Percentiles rank a stretch among this genome's conserved stretches.
These are phyloP conservation scores for Aspergillus viridinutans DNA, from an alignment of 2,329 filamentous ascomycete species.

Conservation along the genomic window DNA sequence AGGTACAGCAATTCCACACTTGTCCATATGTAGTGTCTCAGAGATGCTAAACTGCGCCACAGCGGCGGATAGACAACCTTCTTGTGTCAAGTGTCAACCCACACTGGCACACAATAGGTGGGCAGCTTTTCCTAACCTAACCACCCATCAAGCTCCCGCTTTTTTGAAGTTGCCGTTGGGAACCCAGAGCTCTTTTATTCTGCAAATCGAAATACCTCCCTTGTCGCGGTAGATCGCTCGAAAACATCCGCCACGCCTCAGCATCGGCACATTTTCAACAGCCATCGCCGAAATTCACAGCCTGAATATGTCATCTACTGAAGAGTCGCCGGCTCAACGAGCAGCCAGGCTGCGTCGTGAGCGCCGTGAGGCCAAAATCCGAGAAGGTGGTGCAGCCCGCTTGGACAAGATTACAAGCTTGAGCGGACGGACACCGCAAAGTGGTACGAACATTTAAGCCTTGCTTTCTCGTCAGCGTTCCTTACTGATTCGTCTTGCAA, in stretches of 20 bases:
- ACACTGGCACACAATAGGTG: not conserved
- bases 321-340: slow-evolving; percentile 45
- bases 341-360: slow-evolving; percentile 60
- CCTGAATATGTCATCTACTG: slow-evolving; percentile 30
- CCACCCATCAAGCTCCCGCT: not conserved
- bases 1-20: not conserved
- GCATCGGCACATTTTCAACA: slow-evolving; percentile 1
- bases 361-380: slow-evolving; percentile 60
- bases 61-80: not conserved
- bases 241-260: not conserved
- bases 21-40: not conserved
- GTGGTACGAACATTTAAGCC: slow-evolving; percentile 22
- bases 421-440: slow-evolving; percentile 49
- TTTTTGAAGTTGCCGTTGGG: not conserved
- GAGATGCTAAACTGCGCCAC: not conserved
- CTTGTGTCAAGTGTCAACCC: not conserved
- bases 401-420: slow-evolving; percentile 60
- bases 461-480: not conserved
- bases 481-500: slow-evolving; percentile 8
- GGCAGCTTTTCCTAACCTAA: not conserved
- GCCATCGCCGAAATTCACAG: not conserved
- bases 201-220: not conserved
- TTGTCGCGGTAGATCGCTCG: not conserved
- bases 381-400: slow-evolving; percentile 53
- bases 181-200: not conserved